Percentiles rank a stretch among this genome's conserved stretches.
These are phyloP conservation scores for Musa balbisiana DNA, from an alignment of 202 grass and related monocot genomes.

Conservation along the genomic window DNA sequence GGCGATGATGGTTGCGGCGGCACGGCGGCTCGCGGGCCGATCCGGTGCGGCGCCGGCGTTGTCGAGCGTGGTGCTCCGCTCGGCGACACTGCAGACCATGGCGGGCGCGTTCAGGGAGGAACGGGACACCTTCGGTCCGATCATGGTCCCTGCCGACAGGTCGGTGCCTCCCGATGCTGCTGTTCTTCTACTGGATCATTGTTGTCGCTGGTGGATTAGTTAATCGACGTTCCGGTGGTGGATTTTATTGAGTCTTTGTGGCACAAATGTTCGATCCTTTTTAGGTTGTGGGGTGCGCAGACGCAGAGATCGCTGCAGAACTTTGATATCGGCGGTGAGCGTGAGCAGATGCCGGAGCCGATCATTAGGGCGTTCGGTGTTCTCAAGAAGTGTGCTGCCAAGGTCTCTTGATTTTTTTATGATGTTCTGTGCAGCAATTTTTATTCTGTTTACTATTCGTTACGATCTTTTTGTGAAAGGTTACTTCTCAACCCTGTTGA, in stretches of 20 bases:
- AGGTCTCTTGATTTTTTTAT: conserved; percentile 32
- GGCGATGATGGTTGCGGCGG: conserved; percentile 31
- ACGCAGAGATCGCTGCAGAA: conserved; percentile 97
- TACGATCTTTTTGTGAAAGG: neutral
- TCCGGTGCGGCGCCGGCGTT: conserved; percentile 27
- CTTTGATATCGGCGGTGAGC: conserved; percentile 79
- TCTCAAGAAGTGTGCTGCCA: conserved; percentile 91
- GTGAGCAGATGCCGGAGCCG: conserved; percentile 80
- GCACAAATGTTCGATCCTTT: neutral
- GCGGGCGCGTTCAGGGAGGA: conserved; percentile 77
- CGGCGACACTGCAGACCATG: conserved; percentile 49
- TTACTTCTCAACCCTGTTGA: too few species aligned
- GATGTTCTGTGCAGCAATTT: neutral
- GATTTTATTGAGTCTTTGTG: conserved; percentile 1
- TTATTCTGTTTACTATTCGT: too few species aligned
- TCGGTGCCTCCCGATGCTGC: conserved; percentile 12
- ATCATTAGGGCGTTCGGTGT: conserved; percentile 95
- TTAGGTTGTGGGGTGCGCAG: conserved; percentile 93
- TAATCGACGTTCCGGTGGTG: neutral
- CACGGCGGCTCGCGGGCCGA: conserved; percentile 36
- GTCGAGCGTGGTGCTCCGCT: conserved; percentile 31
- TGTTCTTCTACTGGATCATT: neutral
- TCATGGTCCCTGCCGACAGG: conserved; percentile 75
- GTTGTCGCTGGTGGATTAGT: too few species aligned
- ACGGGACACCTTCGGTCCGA: conserved; percentile 88